Evolutionary conservation across 2,329 filamentous ascomycete species (phyloP).

Genomic region (Nemania sp.): DNA sequence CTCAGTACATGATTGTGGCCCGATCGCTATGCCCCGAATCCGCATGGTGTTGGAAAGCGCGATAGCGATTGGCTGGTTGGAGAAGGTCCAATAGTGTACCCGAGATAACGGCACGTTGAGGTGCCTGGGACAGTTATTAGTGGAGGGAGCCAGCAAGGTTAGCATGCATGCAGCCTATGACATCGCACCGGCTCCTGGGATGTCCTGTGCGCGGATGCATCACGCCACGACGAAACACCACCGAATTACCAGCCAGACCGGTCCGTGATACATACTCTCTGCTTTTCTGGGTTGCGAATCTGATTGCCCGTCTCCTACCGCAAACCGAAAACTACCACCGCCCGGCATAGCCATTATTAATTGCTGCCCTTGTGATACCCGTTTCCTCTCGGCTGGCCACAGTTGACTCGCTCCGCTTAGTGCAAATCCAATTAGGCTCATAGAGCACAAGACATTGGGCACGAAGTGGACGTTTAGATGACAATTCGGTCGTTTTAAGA

Average conservation of each 20-base stretch:
- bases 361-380: background rate
- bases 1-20: conserved; percentile 13
- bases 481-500: background rate
- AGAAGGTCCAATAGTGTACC: conserved; percentile 30
- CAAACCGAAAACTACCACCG: conserved; percentile 5
- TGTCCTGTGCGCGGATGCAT: background rate
- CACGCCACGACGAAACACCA: conserved; percentile 11
- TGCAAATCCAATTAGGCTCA: conserved; percentile 19
- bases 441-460: conserved; percentile 24
- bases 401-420: conserved; percentile 22
- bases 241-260: conserved; percentile 14
- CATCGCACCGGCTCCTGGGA: conserved; percentile 24
- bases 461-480: conserved; percentile 14
- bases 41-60: conserved; percentile 9
- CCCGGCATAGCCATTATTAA: background rate
- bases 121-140: conserved; percentile 35
- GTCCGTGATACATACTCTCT: conserved; percentile 1
- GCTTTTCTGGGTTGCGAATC: conserved; percentile 6
- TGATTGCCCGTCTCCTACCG: background rate
- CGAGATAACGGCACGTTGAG: conserved; percentile 37
- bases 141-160: conserved; percentile 25
- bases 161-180: conserved; percentile 24
- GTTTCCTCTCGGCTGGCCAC: conserved; percentile 4
- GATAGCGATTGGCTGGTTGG: conserved; percentile 15
- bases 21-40: conserved; percentile 8